A percentile compares a stretch with the other conserved stretches of the same genome.
These are phyloP conservation scores for Melanomma pulvis-pyrius DNA, from an alignment of 495 filamentous ascomycete genomes.

Conservation along the genomic window DNA sequence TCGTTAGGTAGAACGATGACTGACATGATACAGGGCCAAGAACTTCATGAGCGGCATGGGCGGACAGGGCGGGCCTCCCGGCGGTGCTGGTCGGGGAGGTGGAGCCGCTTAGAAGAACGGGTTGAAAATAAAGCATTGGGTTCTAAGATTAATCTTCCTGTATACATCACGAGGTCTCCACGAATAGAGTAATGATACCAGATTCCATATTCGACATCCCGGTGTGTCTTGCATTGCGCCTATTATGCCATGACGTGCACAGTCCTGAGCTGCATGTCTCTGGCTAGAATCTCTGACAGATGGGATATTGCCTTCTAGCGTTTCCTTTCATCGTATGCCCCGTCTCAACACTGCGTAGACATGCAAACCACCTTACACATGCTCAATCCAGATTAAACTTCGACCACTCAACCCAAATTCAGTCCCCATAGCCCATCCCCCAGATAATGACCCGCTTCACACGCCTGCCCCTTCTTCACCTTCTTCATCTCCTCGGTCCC, in stretches of 20 bases:
- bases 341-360: too few species aligned
- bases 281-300: too few species aligned
- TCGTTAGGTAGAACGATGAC: slow-evolving; percentile 2
- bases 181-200: slow-evolving; percentile 38
- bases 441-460: slow-evolving; percentile 90
- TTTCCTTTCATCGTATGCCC: too few species aligned
- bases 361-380: too few species aligned
- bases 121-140: not conserved
- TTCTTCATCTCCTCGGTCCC: slow-evolving; percentile 90
- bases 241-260: too few species aligned
- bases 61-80: slow-evolving; percentile 32
- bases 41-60: slow-evolving; percentile 50
- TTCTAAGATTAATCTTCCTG: not conserved
- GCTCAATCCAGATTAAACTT: not conserved
- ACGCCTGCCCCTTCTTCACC: slow-evolving; percentile 87
- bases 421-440: slow-evolving; percentile 94
- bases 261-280: too few species aligned
- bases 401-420: slow-evolving; percentile 60
- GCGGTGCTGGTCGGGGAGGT: not conserved
- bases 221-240: not conserved
- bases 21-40: slow-evolving; percentile 37
- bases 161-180: not conserved
- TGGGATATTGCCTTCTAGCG: too few species aligned
- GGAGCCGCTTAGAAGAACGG: not conserved
- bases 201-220: not conserved